Evolutionary conservation across 495 filamentous ascomycete species (phyloP).

Genomic region (Rhypophila decipiens): DNA sequence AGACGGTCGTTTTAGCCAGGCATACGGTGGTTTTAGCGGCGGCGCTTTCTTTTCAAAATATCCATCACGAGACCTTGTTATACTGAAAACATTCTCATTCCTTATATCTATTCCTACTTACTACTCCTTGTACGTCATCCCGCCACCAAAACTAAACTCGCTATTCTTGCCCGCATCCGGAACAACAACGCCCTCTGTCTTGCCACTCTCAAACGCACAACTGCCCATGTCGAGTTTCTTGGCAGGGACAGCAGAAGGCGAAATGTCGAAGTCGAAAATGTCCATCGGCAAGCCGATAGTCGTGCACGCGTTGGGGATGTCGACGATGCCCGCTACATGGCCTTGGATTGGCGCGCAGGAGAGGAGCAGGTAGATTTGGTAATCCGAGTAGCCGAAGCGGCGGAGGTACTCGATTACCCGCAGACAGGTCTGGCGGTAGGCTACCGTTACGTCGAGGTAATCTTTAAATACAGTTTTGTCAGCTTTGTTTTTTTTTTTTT

Average conservation of each 20-base stretch:
- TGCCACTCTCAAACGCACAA: conserved; percentile 64
- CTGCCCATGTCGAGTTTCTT: conserved; percentile 65
- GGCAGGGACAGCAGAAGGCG: conserved; percentile 50
- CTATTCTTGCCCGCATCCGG: conserved; percentile 38
- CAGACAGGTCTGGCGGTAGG: conserved; percentile 81
- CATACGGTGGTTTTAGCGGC: too few relatives aligned
- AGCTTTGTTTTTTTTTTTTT: too few relatives aligned
- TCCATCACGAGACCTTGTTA: too few relatives aligned
- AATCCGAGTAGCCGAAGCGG: conserved; percentile 66
- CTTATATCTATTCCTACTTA: too few relatives aligned
- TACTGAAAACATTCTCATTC: too few relatives aligned
- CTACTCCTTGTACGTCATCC: conserved; percentile 41
- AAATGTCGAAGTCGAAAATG: conserved; percentile 94
- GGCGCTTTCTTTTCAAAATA: too few relatives aligned
- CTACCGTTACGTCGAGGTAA: conserved; percentile 87
- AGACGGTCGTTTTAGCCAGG: too few relatives aligned
- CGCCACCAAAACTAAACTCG: conserved; percentile 44
- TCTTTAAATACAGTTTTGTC: too few relatives aligned
- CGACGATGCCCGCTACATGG: conserved; percentile 89
- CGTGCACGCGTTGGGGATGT: conserved; percentile 79
- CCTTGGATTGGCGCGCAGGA: conserved; percentile 89
- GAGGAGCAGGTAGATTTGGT: conserved; percentile 86
- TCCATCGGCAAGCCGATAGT: conserved; percentile 88
- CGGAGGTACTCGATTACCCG: conserved; percentile 79
- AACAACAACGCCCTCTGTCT: conserved; percentile 37